These are phyloP conservation scores for Trichosporon inkin DNA, from an alignment of 1,284 basidiomycete genomes.

Conservation along the genomic window DNA sequence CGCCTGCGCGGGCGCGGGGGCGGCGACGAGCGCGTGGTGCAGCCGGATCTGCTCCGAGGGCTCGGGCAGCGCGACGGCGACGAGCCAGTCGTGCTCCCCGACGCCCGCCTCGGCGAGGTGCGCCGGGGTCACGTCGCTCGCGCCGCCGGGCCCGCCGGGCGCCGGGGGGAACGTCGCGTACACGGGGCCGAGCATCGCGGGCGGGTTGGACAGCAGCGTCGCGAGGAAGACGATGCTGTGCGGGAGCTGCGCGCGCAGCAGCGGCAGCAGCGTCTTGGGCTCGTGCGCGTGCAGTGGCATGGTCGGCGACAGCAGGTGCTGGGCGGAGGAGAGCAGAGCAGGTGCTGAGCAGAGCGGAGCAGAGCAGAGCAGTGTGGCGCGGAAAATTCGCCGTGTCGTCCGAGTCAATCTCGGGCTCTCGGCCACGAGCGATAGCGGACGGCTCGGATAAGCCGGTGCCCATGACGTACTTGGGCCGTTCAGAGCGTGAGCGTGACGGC, in stretches of 20 bases:
- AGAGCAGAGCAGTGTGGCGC: too few relatives aligned
- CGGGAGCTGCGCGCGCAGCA: slow-evolving; percentile 24
- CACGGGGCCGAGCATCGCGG: neutral
- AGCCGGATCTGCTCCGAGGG: slow-evolving; percentile 25
- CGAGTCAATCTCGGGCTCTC: too few relatives aligned
- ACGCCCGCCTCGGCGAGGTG: neutral
- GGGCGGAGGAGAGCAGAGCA: too few relatives aligned
- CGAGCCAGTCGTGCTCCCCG: slow-evolving; percentile 19
- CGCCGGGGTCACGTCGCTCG: neutral
- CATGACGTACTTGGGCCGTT: too few relatives aligned
- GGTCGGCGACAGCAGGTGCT: neutral
- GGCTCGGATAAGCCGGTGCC: too few relatives aligned
- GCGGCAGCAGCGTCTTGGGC: slow-evolving; percentile 18
- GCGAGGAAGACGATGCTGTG: slow-evolving; percentile 15
- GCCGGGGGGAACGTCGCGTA: slow-evolving; percentile 17
- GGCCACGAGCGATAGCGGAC: too few relatives aligned
- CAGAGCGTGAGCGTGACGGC: too few relatives aligned
- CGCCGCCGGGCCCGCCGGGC: neutral
- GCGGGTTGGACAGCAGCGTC: slow-evolving; percentile 16
- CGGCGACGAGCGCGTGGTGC: neutral
- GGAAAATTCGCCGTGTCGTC: too few relatives aligned
- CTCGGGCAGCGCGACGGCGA: slow-evolving; percentile 18
- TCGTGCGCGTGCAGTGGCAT: slow-evolving; percentile 21
- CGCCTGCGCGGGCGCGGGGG: neutral
- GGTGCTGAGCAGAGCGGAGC: too few relatives aligned